A percentile compares a stretch with the other conserved stretches of the same genome.
phyloP scores from a whole-genome alignment of 257 asterid genomes.

The Solanum piurae region DNA sequence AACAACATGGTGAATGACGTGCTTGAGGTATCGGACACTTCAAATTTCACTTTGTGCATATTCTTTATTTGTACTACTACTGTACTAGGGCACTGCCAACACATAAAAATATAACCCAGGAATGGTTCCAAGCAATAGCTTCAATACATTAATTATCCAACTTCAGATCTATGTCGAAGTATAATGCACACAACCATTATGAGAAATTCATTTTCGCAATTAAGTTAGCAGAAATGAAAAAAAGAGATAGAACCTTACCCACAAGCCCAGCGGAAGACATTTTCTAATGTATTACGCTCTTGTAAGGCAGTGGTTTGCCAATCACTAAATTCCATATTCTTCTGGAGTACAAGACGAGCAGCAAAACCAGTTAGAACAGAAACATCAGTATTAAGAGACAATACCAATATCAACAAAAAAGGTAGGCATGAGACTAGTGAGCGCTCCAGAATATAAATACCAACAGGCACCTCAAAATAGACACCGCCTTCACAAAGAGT shows the following conservation, averaged over 20 bases:
- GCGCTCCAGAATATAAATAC: background rate
- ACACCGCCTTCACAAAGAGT: background rate
- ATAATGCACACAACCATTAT: background rate
- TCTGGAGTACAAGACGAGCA: constrained; percentile 31
- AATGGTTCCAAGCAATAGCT: background rate
- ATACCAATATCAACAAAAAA: background rate
- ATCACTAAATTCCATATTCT: constrained; percentile 60
- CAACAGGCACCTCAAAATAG: background rate
- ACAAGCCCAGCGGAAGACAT: constrained; percentile 84
- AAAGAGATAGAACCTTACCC: constrained; percentile 50
- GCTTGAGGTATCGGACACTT: background rate
- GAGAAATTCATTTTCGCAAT: background rate
- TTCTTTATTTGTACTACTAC: background rate
- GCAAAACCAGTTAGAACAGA: background rate
- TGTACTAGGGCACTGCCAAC: background rate
- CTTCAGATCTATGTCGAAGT: background rate
- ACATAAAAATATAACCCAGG: background rate
- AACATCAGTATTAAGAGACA: background rate
- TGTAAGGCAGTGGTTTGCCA: constrained; percentile 69
- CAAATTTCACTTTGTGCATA: background rate
- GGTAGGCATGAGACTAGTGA: background rate
- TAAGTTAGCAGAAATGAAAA: background rate
- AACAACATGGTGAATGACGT: background rate
- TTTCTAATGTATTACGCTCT: constrained; percentile 67
- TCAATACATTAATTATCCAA: background rate